Conservation (phyloP, 768 basidiomycete genomes). For the Serendipita sp. region DNA sequence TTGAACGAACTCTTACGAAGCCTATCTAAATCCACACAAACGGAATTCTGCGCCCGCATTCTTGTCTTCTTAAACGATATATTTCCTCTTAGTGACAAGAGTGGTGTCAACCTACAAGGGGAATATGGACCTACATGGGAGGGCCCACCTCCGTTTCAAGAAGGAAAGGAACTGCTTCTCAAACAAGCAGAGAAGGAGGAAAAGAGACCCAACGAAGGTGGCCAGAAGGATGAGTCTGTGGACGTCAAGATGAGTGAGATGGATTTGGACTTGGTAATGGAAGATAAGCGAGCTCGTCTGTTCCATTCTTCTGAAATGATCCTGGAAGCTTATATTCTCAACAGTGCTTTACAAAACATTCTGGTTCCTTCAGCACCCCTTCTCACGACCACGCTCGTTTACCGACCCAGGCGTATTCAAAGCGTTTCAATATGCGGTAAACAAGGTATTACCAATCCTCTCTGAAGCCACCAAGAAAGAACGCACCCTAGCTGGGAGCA, state of each 20-base stretch:
- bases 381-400: constrained; percentile 67
- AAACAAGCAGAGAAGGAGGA: constrained; percentile 20
- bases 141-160: constrained; percentile 18
- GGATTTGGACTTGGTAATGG: constrained; percentile 13
- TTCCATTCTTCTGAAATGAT: neutral
- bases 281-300: constrained; percentile 48
- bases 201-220: constrained; percentile 23
- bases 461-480: constrained; percentile 80
- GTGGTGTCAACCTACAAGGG: constrained; percentile 81
- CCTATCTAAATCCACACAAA: constrained; percentile 71
- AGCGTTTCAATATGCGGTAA: constrained; percentile 54
- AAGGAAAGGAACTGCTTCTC: constrained; percentile 18
- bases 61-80: constrained; percentile 72
- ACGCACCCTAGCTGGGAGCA: constrained; percentile 71
- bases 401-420: constrained; percentile 37
- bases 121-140: constrained; percentile 75
- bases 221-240: constrained; percentile 12
- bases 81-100: constrained; percentile 76
- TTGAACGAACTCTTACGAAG: constrained; percentile 77
- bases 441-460: constrained; percentile 60
- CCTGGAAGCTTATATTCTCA: neutral
- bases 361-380: constrained; percentile 76
- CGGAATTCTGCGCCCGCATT: constrained; percentile 80
- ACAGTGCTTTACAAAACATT: constrained; percentile 73
- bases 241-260: constrained; percentile 11